These are phyloP conservation scores for Zhuliangozyma parablackwelliae DNA, from an alignment of 1,139 yeast species.

Conservation along the genomic window DNA sequence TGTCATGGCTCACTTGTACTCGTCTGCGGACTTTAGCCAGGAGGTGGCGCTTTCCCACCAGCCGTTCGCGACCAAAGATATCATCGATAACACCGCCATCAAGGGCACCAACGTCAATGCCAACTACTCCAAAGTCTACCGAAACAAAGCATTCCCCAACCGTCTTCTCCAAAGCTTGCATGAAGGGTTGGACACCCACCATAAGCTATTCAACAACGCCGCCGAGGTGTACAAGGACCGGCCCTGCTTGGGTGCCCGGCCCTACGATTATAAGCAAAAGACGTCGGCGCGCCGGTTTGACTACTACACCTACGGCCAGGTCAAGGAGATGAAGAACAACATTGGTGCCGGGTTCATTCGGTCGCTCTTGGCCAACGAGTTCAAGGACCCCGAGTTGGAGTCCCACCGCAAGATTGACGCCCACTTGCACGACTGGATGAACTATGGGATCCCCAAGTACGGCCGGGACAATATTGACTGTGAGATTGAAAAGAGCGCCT, in stretches of 20 bases:
- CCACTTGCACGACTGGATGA: conserved; percentile 18
- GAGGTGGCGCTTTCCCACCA: conserved; percentile 11
- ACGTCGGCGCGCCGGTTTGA: conserved; percentile 14
- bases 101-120: conserved; percentile 4
- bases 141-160: conserved; percentile 10
- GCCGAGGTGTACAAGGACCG: conserved; percentile 15
- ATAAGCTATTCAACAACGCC: conserved; percentile 22
- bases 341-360: conserved; percentile 30
- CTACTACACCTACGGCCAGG: conserved; percentile 14
- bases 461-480: conserved; percentile 7
- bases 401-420: conserved; percentile 19
- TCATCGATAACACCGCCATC: conserved; percentile 4
- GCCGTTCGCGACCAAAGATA: conserved; percentile 9
- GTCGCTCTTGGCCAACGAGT: conserved; percentile 21
- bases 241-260: conserved; percentile 28
- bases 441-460: conserved; percentile 11
- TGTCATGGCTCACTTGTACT: conserved; percentile 9
- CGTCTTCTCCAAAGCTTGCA: conserved; percentile 12
- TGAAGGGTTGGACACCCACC: conserved; percentile 25
- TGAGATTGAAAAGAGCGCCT: conserved; percentile 12
- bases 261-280: conserved; percentile 19
- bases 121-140: conserved; percentile 9
- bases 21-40: conserved; percentile 5
- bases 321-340: conserved; percentile 13
- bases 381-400: conserved; percentile 13